Conservation (phyloP, 2,329 filamentous ascomycete genomes). For the Akanthomyces dipterigenus region DNA sequence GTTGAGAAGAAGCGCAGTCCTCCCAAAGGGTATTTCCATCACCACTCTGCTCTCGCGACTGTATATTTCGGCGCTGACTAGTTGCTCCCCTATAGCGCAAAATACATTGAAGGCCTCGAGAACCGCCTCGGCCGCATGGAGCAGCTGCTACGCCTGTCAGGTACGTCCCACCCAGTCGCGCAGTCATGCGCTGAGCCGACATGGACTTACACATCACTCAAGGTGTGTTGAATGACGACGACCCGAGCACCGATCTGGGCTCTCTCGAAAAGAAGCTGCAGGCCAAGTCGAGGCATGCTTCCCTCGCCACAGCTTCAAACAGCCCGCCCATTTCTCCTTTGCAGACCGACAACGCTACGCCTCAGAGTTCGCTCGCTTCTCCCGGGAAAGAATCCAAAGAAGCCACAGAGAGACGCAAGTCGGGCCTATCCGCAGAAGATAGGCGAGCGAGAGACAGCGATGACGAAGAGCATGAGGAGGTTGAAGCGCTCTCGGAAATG, state of each 20-base stretch:
- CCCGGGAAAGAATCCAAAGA: constrained; percentile 38
- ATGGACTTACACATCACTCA: background rate
- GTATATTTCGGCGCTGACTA: constrained; percentile 14
- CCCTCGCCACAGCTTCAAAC: constrained; percentile 36
- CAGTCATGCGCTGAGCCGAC: background rate
- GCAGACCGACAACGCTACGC: constrained; percentile 37
- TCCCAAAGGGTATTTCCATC: constrained; percentile 72
- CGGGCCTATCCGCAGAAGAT: constrained; percentile 17
- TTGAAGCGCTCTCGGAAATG: constrained; percentile 89
- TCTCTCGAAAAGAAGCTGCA: constrained; percentile 72
- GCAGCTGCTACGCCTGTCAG: constrained; percentile 77
- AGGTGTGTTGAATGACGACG: constrained; percentile 78
- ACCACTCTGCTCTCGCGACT: background rate
- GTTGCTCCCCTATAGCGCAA: constrained; percentile 54
- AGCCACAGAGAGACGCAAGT: constrained; percentile 24
- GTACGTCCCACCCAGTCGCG: constrained; percentile 28
- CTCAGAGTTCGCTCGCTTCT: constrained; percentile 49
- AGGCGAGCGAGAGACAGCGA: constrained; percentile 18
- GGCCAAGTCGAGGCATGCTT: constrained; percentile 49
- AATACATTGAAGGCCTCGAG: constrained; percentile 95
- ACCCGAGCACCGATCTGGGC: constrained; percentile 79
- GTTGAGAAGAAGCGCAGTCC: constrained; percentile 98
- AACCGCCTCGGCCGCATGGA: constrained; percentile 96
- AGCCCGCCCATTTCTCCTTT: constrained; percentile 44
- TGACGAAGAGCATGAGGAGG: constrained; percentile 41